Conservation (phyloP, 1,139 yeast genomes). For the Yamadazyma sp. region DNA sequence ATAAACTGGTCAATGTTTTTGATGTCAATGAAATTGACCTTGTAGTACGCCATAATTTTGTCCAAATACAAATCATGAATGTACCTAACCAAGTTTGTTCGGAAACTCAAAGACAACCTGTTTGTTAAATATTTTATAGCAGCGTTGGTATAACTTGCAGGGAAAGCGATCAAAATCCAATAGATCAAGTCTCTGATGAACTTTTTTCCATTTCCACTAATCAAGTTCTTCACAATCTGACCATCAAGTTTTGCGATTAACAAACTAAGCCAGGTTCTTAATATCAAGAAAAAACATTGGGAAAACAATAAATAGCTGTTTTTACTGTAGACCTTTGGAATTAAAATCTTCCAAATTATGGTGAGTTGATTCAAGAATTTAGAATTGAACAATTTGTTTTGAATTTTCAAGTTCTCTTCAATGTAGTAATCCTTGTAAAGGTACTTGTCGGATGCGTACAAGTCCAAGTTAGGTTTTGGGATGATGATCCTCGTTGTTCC, state of each 20-base stretch:
- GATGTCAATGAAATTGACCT: constrained; percentile 45
- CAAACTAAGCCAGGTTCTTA: constrained; percentile 85
- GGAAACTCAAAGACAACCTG: constrained; percentile 76
- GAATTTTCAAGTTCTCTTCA: constrained; percentile 34
- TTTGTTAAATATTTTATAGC: constrained; percentile 82
- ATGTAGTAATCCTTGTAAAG: constrained; percentile 54
- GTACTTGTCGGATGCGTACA: constrained; percentile 69
- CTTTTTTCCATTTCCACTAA: constrained; percentile 76
- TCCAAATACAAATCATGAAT: constrained; percentile 89
- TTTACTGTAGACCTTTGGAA: constrained; percentile 70
- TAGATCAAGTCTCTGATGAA: constrained; percentile 76
- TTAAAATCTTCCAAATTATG: constrained; percentile 78
- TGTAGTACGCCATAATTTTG: constrained; percentile 78
- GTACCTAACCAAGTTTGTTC: constrained; percentile 82
- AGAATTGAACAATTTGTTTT: constrained; percentile 53
- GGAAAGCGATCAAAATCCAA: constrained; percentile 90
- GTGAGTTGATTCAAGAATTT: constrained; percentile 70
- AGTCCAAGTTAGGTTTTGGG: constrained; percentile 58
- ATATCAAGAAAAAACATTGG: constrained; percentile 73
- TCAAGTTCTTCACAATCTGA: constrained; percentile 85
- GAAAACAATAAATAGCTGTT: constrained; percentile 66
- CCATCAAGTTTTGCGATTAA: constrained; percentile 90
- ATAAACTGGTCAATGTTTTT: constrained; percentile 70
- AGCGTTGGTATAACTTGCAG: constrained; percentile 91
- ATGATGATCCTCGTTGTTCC: constrained; percentile 52